Base-by-base conservation (phyloP, 495 filamentous ascomycete genomes). In the Neurospora sublineolata region DNA sequence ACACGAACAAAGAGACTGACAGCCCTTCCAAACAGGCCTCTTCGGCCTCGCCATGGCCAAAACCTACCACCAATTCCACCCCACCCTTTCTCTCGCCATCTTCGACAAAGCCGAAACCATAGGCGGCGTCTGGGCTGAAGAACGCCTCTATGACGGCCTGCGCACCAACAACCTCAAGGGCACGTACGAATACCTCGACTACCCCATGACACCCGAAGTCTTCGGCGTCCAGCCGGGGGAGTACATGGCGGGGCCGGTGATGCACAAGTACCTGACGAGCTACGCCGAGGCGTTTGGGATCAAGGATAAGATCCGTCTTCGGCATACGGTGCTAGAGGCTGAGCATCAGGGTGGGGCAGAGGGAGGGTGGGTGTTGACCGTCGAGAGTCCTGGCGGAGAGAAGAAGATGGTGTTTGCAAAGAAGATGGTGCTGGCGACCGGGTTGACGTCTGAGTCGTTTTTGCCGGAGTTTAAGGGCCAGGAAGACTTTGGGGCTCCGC, bases 141-240 rank as follows among this genome's bases (percentile, higher is more conserved):
- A 89, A 39, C 82, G 88, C 0, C 80, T 91, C 37, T 93, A 93
- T 76, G 86, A 87, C 9, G 89, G 87, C 11, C 83, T 94, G 30
- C 89, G 86, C 70, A 87, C 89, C 72, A 86, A 86, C 78, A 86
- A 86, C 46, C 75, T 85, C 69, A 72, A 88, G 4, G 91, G 91
- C 8, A 91, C 86, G 1, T 92, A 89, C 74, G 91, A 92, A 76
- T 92, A 85, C 75, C 88, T 87, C 3, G 92, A 93, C 70, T 92
- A 91, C 71, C 90, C 91, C 10, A 92, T 94, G 90, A 85, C 86
- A 68, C 73, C 73, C 6, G 79, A 85, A 12, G 85, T 79, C 0
- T 89, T 87, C 72, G 87, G 86, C 1, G 86, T 92, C 38, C 82
- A 88, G 70, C 76, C 82, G 0, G 88, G 88, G 0, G 79, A 93